Percentiles rank a stretch among this genome's conserved stretches.
Conservation (phyloP, 805 yeast genomes). For the Kluyveromyces aestuarii region DNA sequence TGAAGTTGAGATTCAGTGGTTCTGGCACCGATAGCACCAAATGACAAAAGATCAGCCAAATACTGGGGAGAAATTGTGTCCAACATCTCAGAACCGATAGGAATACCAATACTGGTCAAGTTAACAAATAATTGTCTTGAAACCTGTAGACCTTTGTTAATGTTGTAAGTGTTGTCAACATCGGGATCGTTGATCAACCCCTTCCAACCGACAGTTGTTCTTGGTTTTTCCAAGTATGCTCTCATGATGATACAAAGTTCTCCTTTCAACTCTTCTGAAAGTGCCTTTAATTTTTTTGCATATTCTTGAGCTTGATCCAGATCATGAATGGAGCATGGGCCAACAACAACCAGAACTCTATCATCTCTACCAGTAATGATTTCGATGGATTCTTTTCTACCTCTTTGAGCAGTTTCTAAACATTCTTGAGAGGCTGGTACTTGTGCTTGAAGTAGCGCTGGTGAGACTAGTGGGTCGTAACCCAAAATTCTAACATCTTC, state of each 20-base stretch:
- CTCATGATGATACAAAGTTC: slow-evolving; percentile 89
- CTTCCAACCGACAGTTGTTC: slow-evolving; percentile 99
- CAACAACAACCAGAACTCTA: slow-evolving; percentile 79
- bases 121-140: slow-evolving; percentile 80
- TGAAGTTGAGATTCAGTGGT: slow-evolving; percentile 97
- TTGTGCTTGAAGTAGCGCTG: slow-evolving; percentile 83
- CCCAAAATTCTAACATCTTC: slow-evolving; percentile 79
- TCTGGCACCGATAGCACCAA: slow-evolving; percentile 99
- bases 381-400: slow-evolving; percentile 69
- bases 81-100: slow-evolving; percentile 96
- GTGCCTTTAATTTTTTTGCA: slow-evolving; percentile 55
- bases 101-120: slow-evolving; percentile 69
- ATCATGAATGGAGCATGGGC: slow-evolving; percentile 97
- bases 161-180: slow-evolving; percentile 82
- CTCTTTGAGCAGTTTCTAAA: slow-evolving; percentile 56
- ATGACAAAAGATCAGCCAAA: slow-evolving; percentile 79
- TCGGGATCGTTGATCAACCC: slow-evolving; percentile 97
- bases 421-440: slow-evolving; percentile 54
- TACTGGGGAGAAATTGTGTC: slow-evolving; percentile 97
- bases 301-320: slow-evolving; percentile 83
- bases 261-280: slow-evolving; percentile 59
- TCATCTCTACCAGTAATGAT: slow-evolving; percentile 73
- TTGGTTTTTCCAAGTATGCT: slow-evolving; percentile 95
- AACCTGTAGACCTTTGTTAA: slow-evolving; percentile 85
- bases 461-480: slow-evolving; percentile 90